Evolutionary conservation across 352 stramenopile species (phyloP).

Genomic region (Phytophthora tentaculata): DNA sequence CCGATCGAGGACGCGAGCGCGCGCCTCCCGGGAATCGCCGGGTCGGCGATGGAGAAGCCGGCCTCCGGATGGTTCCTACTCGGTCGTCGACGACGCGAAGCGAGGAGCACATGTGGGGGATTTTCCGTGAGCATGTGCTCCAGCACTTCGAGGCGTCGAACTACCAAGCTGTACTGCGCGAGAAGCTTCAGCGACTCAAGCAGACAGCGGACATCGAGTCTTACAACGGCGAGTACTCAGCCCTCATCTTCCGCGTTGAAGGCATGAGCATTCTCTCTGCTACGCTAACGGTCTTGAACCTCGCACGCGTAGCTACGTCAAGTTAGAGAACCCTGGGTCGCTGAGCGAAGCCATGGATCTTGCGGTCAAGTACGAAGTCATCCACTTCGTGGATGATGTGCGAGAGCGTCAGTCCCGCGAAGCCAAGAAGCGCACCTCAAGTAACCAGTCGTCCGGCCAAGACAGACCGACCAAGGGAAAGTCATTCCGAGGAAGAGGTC

Average conservation of each 20-base stretch:
- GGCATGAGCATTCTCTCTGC: conserved; percentile 5
- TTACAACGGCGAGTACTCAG: conserved; percentile 4
- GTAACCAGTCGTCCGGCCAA: background rate
- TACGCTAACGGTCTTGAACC: conserved; percentile 11
- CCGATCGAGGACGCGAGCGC: too few relatives aligned
- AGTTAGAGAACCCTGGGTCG: conserved; percentile 1
- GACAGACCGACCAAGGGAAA: background rate
- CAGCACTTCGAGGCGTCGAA: conserved; percentile 11
- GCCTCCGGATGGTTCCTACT: conserved; percentile 10
- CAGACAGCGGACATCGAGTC: conserved; percentile 11
- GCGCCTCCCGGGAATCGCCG: too few relatives aligned
- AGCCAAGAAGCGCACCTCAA: background rate
- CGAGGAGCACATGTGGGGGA: conserved; percentile 10
- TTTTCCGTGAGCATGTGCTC: conserved; percentile 9
- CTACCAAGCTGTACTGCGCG: conserved; percentile 1
- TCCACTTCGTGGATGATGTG: background rate
- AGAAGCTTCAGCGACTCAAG: conserved; percentile 10
- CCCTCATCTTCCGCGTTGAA: conserved; percentile 4
- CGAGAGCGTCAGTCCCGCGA: background rate
- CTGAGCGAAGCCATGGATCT: conserved; percentile 15
- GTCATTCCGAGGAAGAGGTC: background rate
- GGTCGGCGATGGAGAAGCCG: conserved; percentile 4
- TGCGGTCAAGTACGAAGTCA: conserved; percentile 11
- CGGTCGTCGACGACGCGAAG: conserved; percentile 2
- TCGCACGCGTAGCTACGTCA: conserved; percentile 7